Percentiles rank a stretch among this genome's conserved stretches.
phyloP scores from a whole-genome alignment of 2,329 filamentous ascomycete genomes.

The Fusarium heterosporum region DNA sequence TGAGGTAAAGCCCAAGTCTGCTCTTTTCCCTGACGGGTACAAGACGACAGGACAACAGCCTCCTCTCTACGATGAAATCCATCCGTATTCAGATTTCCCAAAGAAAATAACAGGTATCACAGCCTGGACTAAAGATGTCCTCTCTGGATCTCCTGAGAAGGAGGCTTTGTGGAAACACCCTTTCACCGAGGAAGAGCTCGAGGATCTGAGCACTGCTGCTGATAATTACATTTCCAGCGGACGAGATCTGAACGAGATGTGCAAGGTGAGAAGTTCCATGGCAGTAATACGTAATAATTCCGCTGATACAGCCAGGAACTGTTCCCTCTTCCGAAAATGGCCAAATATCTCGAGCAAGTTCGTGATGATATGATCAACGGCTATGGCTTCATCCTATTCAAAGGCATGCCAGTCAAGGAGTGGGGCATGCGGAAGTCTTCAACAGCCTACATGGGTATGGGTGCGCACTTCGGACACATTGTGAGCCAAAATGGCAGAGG shows the following conservation, averaged over 20 bases:
- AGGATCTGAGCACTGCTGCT: slow-evolving; percentile 16
- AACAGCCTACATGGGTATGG: slow-evolving; percentile 86
- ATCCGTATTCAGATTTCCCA: slow-evolving; percentile 77
- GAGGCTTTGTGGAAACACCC: slow-evolving; percentile 71
- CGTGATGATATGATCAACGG: slow-evolving; percentile 70
- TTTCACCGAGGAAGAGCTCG: slow-evolving; percentile 62
- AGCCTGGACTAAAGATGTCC: slow-evolving; percentile 77
- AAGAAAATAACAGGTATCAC: slow-evolving; percentile 77
- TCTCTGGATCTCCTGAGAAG: slow-evolving; percentile 69
- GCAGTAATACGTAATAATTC: accelerated
- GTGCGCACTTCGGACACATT: slow-evolving; percentile 86
- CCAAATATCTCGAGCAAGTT: slow-evolving; percentile 49
- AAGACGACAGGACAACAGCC: slow-evolving; percentile 75
- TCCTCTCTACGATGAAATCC: slow-evolving; percentile 73
- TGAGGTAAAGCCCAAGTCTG: slow-evolving; percentile 1
- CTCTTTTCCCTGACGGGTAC: slow-evolving; percentile 59
- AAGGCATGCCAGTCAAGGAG: slow-evolving; percentile 78
- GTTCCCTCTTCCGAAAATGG: slow-evolving; percentile 52
- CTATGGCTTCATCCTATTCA: slow-evolving; percentile 91
- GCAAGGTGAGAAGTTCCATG: not conserved
- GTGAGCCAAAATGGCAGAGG: slow-evolving; percentile 85
- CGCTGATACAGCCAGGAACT: slow-evolving; percentile 43
- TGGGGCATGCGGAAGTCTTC: slow-evolving; percentile 85
- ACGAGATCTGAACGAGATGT: slow-evolving; percentile 13
- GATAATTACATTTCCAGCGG: slow-evolving; percentile 21